Evolutionary conservation across 345 rosid species (phyloP).

Genomic region (Corchorus olitorius): DNA sequence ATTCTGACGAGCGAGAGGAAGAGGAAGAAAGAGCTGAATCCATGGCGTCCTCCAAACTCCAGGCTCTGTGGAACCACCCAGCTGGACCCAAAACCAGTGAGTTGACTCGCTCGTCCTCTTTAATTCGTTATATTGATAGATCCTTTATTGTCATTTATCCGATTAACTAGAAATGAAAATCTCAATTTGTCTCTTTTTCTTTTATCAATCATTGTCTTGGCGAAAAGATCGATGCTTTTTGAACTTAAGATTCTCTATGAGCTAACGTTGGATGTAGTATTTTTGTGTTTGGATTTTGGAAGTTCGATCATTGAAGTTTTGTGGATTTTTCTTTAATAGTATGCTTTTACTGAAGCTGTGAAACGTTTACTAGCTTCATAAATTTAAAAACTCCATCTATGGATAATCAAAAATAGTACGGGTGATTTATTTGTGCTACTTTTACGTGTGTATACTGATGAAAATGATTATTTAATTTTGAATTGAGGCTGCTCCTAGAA

Average conservation of each 20-base stretch:
- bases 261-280: not conserved
- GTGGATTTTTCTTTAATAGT: not conserved
- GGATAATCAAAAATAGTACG: not conserved
- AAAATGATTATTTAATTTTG: not conserved
- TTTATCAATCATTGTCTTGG: not conserved
- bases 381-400: not conserved
- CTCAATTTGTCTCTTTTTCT: not conserved
- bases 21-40: slow-evolving; percentile 16
- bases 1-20: not conserved
- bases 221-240: not conserved
- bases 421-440: not conserved
- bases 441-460: not conserved
- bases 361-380: not conserved
- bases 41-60: slow-evolving; percentile 84
- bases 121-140: not conserved
- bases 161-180: not conserved
- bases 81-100: slow-evolving; percentile 95
- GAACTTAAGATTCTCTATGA: not conserved
- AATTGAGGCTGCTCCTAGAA: slow-evolving; percentile 1
- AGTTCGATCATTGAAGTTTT: not conserved
- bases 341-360: not conserved
- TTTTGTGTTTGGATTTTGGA: not conserved
- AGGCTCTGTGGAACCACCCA: slow-evolving; percentile 91
- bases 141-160: not conserved
- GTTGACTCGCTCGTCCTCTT: slow-evolving; percentile 23